phyloP scores from a whole-genome alignment of 1,284 basidiomycete genomes.

The Ganoderma multipileum region DNA sequence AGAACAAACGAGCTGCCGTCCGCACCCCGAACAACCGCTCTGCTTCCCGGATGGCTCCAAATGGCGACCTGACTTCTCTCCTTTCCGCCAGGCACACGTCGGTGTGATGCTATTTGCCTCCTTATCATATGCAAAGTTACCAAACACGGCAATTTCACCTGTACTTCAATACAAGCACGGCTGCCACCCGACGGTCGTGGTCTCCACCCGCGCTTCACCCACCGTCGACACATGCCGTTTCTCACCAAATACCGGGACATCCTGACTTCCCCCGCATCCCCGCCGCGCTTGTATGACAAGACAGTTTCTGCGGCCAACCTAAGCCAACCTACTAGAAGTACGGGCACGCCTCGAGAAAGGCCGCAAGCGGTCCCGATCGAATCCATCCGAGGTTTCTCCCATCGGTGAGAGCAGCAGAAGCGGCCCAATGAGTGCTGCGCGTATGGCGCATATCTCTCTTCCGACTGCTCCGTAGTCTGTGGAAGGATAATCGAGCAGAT shows the following conservation, averaged over 20 bases:
- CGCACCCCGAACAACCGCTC: background rate
- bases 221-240: constrained; percentile 1
- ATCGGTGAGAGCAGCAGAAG: constrained; percentile 15
- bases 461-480: background rate
- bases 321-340: background rate
- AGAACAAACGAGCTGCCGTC: background rate
- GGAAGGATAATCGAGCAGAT: background rate
- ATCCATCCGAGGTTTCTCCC: constrained; percentile 16
- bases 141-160: constrained; percentile 4
- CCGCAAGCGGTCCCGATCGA: constrained; percentile 13
- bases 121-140: constrained; percentile 3
- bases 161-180: constrained; percentile 15
- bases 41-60: background rate
- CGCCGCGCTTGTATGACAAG: background rate
- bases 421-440: constrained; percentile 16
- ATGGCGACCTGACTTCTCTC: background rate
- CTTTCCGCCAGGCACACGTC: constrained; percentile 5
- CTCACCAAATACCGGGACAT: constrained; percentile 7
- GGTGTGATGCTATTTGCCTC: background rate
- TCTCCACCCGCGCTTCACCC: constrained; percentile 10
- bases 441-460: constrained; percentile 17
- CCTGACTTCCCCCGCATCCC: constrained; percentile 9
- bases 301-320: background rate
- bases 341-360: background rate
- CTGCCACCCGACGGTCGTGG: constrained; percentile 28